phyloP scores from a whole-genome alignment of 2,329 filamentous ascomycete species.

The Cercospora sojina region DNA sequence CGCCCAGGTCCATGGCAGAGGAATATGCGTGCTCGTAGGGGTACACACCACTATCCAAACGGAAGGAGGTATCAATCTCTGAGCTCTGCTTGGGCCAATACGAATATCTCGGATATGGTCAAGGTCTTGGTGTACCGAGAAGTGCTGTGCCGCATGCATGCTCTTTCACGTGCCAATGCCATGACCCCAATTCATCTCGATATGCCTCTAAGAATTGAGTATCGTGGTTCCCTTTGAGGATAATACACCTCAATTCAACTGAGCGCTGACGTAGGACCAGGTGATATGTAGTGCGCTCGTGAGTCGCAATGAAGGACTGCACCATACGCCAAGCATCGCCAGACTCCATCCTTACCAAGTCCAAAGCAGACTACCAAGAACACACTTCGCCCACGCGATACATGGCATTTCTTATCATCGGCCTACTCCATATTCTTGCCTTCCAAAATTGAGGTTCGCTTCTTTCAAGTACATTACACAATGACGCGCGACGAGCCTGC shows the following conservation, averaged over 20 bases:
- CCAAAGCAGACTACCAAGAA: neutral
- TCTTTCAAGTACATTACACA: neutral
- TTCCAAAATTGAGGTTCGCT: neutral
- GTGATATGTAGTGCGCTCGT: neutral
- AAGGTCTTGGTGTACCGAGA: neutral
- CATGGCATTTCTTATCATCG: conserved; percentile 1
- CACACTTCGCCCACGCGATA: neutral
- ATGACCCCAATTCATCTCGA: neutral
- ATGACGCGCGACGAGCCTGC: conserved; percentile 12
- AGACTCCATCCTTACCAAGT: neutral
- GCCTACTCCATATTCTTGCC: neutral
- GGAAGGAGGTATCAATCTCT: neutral
- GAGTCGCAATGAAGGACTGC: neutral
- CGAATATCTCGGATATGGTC: neutral
- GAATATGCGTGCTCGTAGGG: neutral
- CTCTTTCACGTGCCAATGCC: neutral
- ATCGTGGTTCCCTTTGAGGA: neutral
- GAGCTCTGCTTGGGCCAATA: neutral
- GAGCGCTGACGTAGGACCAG: neutral
- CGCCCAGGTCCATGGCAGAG: neutral
- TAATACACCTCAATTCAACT: neutral
- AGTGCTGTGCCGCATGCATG: neutral
- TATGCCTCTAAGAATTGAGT: neutral
- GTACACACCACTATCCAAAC: neutral
- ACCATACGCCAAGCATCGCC: neutral